Conservation (phyloP, 108 stramenopile genomes). For the Cyclostephanos tholiformis region DNA sequence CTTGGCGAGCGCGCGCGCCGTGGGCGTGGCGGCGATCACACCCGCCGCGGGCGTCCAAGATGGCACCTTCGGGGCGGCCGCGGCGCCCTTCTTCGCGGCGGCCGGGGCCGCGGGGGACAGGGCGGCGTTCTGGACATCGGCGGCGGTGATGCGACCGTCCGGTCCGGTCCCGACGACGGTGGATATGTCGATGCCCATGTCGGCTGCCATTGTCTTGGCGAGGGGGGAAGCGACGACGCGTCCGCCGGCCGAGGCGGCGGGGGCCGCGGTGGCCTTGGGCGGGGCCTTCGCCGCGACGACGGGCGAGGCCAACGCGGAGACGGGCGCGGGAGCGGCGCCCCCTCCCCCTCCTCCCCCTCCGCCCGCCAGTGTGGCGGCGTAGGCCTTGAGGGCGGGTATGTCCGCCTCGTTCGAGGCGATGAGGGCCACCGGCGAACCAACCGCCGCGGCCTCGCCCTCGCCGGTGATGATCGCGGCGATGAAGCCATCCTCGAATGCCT, state of each 20-base stretch:
- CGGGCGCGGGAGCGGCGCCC: constrained; percentile 48
- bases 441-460: constrained; percentile 90
- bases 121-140: constrained; percentile 79
- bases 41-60: constrained; percentile 85
- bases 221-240: constrained; percentile 94
- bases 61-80: constrained; percentile 69
- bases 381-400: constrained; percentile 79
- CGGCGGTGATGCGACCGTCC: constrained; percentile 86
- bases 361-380: constrained; percentile 65
- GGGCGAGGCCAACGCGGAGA: constrained; percentile 63
- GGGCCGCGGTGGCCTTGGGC: constrained; percentile 50
- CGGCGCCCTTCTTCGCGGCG: constrained; percentile 57
- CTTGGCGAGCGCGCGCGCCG: constrained; percentile 79
- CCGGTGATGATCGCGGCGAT: constrained; percentile 91
- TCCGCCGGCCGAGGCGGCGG: constrained; percentile 69
- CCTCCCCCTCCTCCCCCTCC: constrained; percentile 60
- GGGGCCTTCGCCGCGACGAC: constrained; percentile 61
- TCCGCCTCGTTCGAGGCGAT: constrained; percentile 86
- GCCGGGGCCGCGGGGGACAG: constrained; percentile 53
- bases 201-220: constrained; percentile 89
- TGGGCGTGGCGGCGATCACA: constrained; percentile 86
- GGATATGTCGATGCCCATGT: constrained; percentile 84
- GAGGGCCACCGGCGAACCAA: constrained; percentile 91
- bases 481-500: constrained; percentile 96
- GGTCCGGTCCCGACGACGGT: constrained; percentile 93